Conservation (phyloP, 306 rosid genomes). For the Cicer cuneatum region DNA sequence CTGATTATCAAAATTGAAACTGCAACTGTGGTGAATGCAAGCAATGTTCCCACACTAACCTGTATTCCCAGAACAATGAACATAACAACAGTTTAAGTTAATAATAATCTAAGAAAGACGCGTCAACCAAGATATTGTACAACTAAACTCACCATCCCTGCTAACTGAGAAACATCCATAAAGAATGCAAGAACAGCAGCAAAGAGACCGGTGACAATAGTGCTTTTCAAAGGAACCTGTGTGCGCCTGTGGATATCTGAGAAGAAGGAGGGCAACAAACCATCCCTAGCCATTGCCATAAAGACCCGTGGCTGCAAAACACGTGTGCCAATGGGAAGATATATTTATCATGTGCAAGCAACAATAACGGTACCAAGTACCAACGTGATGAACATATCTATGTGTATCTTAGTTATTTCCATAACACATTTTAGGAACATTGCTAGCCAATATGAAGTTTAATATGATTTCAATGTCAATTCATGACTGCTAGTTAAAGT, state of each 20-base stretch:
- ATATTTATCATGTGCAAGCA: slow-evolving; percentile 36
- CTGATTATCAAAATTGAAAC: slow-evolving; percentile 75
- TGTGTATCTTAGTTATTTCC: slow-evolving; percentile 16
- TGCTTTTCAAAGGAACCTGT: slow-evolving; percentile 60
- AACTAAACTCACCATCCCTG: slow-evolving; percentile 72
- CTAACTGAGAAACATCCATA: slow-evolving; percentile 79
- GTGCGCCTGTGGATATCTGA: slow-evolving; percentile 52
- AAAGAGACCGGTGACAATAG: slow-evolving; percentile 57
- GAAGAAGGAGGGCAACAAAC: slow-evolving; percentile 62
- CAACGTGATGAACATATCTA: background rate
- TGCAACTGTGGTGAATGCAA: slow-evolving; percentile 73
- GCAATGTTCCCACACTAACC: slow-evolving; percentile 80
- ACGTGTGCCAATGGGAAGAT: slow-evolving; percentile 2
- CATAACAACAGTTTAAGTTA: slow-evolving; percentile 16
- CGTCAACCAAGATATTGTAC: slow-evolving; percentile 9
- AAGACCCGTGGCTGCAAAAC: slow-evolving; percentile 69
- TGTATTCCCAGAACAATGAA: slow-evolving; percentile 43
- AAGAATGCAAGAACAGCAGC: slow-evolving; percentile 75
- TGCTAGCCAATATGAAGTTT: slow-evolving; percentile 13
- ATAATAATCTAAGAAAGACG: slow-evolving; percentile 33
- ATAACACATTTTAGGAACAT: background rate
- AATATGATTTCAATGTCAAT: slow-evolving; percentile 8
- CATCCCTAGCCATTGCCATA: slow-evolving; percentile 76
- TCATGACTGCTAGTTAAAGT: background rate
- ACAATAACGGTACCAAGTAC: slow-evolving; percentile 1